Conservation (phyloP, 2,329 filamentous ascomycete genomes). For the Hawksworthiomyces lignivorus region DNA sequence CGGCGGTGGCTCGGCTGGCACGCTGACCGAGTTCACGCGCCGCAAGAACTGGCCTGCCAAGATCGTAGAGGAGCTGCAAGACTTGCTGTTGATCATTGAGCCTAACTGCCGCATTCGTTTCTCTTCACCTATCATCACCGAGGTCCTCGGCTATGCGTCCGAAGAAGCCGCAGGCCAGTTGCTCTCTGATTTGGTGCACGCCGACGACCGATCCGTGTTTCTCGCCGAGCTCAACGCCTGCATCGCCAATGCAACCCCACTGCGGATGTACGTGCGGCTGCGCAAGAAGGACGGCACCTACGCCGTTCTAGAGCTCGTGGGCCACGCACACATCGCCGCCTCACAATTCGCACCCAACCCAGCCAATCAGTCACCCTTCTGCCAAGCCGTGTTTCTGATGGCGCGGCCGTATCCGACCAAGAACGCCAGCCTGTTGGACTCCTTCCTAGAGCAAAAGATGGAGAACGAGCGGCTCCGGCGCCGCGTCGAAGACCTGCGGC, state of each 20-base stretch:
- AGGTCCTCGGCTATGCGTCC: conserved; percentile 66
- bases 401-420: conserved; percentile 82
- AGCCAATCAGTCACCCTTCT: conserved; percentile 60
- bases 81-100: conserved; percentile 81
- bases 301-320: conserved; percentile 81
- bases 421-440: conserved; percentile 78
- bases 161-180: conserved; percentile 66
- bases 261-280: conserved; percentile 73
- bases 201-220: conserved; percentile 75
- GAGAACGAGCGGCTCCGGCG: conserved; percentile 84
- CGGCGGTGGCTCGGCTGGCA: conserved; percentile 36
- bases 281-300: conserved; percentile 60
- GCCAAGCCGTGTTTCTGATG: conserved; percentile 90
- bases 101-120: conserved; percentile 78
- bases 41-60: conserved; percentile 75
- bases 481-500: conserved; percentile 75
- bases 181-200: conserved; percentile 75
- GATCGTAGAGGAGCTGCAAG: conserved; percentile 81
- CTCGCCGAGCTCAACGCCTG: conserved; percentile 83
- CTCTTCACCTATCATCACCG: conserved; percentile 69
- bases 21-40: conserved; percentile 52
- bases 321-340: conserved; percentile 78
- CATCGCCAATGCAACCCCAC: conserved; percentile 68
- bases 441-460: conserved; percentile 93
- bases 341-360: conserved; percentile 57